Conservation (phyloP, 2,329 filamentous ascomycete genomes). For the Paramyrothecium sp. region DNA sequence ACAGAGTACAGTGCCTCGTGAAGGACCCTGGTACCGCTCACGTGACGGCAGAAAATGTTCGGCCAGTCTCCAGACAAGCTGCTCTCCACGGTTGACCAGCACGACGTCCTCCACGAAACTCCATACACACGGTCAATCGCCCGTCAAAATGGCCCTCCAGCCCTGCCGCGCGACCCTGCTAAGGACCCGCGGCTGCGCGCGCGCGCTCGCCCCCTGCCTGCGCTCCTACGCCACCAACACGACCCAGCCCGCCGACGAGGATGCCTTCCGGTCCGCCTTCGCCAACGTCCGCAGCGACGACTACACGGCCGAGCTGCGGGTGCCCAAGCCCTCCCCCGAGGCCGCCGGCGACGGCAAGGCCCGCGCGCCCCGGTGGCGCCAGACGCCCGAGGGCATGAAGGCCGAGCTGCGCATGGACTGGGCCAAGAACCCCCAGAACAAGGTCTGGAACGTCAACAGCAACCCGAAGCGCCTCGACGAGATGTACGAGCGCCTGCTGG, state of each 20-base stretch:
- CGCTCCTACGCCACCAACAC: constrained; percentile 27
- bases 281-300: neutral
- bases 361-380: constrained; percentile 61
- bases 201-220: constrained; percentile 17
- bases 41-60: constrained; percentile 33
- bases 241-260: constrained; percentile 15
- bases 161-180: constrained; percentile 27
- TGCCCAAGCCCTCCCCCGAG: neutral
- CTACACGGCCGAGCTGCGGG: neutral
- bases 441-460: constrained; percentile 68
- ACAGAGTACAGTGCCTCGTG: too few species aligned
- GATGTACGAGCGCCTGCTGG: constrained; percentile 76
- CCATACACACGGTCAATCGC: neutral
- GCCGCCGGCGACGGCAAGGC: constrained; percentile 6
- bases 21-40: constrained; percentile 9
- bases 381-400: constrained; percentile 69
- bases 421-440: constrained; percentile 51
- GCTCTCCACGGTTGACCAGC: neutral
- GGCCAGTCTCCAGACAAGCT: constrained; percentile 11
- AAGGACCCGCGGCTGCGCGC: constrained; percentile 19
- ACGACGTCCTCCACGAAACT: neutral
- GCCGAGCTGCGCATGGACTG: constrained; percentile 64
- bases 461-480: constrained; percentile 72
- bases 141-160: constrained; percentile 28
- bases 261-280: constrained; percentile 21